Conservation (phyloP, 768 basidiomycete genomes). For the Russula ochroleuca region DNA sequence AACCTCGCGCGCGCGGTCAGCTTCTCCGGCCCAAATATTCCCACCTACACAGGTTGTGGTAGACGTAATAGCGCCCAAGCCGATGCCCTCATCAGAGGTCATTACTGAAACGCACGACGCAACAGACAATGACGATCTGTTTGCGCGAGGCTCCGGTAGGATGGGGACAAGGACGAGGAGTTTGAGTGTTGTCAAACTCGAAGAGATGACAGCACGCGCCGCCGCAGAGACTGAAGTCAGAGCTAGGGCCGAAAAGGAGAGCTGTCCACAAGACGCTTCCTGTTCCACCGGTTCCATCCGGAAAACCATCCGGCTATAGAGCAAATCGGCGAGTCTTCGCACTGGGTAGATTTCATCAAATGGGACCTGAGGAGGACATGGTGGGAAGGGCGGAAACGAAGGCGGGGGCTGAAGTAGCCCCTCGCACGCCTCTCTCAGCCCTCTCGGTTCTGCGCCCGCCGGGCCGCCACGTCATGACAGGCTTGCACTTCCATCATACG, state of each 20-base stretch:
- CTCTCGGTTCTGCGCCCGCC: constrained; percentile 33
- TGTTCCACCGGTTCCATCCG: constrained; percentile 50
- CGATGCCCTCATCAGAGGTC: constrained; percentile 61
- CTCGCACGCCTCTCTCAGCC: constrained; percentile 33
- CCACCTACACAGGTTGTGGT: constrained; percentile 17
- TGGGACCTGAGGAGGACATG: not conserved
- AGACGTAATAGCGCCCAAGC: constrained; percentile 57
- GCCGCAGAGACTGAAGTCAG: constrained; percentile 25
- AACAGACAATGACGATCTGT: not conserved
- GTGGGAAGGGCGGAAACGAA: constrained; percentile 25
- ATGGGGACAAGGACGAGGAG: constrained; percentile 41
- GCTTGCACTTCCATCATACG: not conserved
- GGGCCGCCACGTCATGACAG: constrained; percentile 12
- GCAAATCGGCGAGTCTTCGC: constrained; percentile 30
- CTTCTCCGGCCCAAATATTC: constrained; percentile 51
- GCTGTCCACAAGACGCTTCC: constrained; percentile 57
- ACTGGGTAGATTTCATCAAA: constrained; percentile 34
- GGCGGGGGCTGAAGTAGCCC: not conserved
- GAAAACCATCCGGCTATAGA: constrained; percentile 32
- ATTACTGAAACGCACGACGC: constrained; percentile 25
- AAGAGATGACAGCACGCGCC: constrained; percentile 62
- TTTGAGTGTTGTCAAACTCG: constrained; percentile 62
- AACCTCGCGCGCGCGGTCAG: constrained; percentile 54
- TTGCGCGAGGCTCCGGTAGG: constrained; percentile 3
- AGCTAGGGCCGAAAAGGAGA: constrained; percentile 29